phyloP scores from a whole-genome alignment of 2,329 filamentous ascomycete species.

The Gliomastix tumulicola region DNA sequence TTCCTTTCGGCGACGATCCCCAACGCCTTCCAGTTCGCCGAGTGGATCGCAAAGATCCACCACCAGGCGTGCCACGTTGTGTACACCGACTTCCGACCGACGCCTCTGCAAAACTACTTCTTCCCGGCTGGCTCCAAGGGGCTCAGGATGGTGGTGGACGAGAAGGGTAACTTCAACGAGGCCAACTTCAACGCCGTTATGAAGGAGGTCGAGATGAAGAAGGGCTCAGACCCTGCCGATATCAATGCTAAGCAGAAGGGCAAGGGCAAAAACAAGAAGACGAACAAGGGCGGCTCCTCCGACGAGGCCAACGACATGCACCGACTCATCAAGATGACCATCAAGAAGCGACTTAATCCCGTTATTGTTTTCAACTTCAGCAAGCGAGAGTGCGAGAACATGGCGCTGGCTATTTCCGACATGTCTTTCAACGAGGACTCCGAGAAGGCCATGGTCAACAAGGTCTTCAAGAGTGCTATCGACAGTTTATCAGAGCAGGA shows the following conservation, averaged over 20 bases:
- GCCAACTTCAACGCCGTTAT: conserved; percentile 98
- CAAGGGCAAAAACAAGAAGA: conserved; percentile 86
- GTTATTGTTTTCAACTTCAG: conserved; percentile 99
- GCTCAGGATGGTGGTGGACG: conserved; percentile 90
- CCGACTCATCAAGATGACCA: conserved; percentile 98
- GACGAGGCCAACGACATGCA: conserved; percentile 77
- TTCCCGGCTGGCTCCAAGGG: conserved; percentile 90
- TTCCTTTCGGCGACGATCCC: conserved; percentile 97
- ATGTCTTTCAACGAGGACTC: conserved; percentile 94
- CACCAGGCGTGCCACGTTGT: conserved; percentile 97
- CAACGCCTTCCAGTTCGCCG: conserved; percentile 97
- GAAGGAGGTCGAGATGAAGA: conserved; percentile 79
- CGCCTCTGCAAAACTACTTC: conserved; percentile 95
- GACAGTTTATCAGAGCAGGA: conserved; percentile 91
- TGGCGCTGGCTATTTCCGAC: conserved; percentile 78
- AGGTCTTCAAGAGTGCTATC: conserved; percentile 90
- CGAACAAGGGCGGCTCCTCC: conserved; percentile 76
- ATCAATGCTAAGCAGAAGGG: conserved; percentile 74
- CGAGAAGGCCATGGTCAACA: conserved; percentile 88
- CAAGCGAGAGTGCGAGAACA: conserved; percentile 90
- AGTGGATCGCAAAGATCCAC: conserved; percentile 98
- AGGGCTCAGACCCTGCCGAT: conserved; percentile 77
- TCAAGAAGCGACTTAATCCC: conserved; percentile 93
- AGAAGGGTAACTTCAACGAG: conserved; percentile 93
- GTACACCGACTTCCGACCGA: conserved; percentile 97